Percentiles rank a stretch among this genome's conserved stretches.
Evolutionary conservation across 495 filamentous ascomycete genomes (phyloP).

Genomic region (Aspergillus indologenus): DNA sequence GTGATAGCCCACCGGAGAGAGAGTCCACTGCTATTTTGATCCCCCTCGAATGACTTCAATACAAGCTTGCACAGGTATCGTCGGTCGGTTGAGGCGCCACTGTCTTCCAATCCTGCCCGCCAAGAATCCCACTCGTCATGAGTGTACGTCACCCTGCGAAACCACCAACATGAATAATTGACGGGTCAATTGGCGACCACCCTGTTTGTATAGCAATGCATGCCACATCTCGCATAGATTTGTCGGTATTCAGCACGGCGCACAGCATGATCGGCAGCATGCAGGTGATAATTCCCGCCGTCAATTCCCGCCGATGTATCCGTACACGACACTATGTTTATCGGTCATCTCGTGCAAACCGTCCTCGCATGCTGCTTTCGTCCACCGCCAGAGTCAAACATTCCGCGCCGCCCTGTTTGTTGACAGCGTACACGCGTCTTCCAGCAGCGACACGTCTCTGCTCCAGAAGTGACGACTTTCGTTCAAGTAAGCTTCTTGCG

Average conservation of each 20-base stretch:
- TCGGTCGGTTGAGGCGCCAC: neutral
- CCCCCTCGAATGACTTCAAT: neutral
- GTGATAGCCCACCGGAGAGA: neutral
- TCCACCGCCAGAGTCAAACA: neutral
- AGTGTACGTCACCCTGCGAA: conserved; percentile 5
- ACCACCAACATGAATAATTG: neutral
- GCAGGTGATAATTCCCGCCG: neutral
- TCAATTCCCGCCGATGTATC: no score
- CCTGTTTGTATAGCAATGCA: neutral
- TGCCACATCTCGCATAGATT: neutral
- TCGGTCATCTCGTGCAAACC: neutral
- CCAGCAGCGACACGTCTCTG: neutral
- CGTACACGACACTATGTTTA: no score
- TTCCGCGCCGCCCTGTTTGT: neutral
- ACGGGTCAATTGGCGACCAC: neutral
- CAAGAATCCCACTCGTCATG: conserved; percentile 6
- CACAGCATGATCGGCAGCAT: neutral
- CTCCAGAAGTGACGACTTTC: neutral
- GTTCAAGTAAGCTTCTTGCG: neutral
- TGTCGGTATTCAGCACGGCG: neutral
- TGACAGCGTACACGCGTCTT: neutral
- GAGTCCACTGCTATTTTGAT: neutral
- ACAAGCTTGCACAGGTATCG: neutral
- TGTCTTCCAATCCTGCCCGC: neutral
- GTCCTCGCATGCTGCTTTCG: neutral